phyloP scores from a whole-genome alignment of 192 early-diverging fungal genomes.

The Fimicolochytrium jonesii region DNA sequence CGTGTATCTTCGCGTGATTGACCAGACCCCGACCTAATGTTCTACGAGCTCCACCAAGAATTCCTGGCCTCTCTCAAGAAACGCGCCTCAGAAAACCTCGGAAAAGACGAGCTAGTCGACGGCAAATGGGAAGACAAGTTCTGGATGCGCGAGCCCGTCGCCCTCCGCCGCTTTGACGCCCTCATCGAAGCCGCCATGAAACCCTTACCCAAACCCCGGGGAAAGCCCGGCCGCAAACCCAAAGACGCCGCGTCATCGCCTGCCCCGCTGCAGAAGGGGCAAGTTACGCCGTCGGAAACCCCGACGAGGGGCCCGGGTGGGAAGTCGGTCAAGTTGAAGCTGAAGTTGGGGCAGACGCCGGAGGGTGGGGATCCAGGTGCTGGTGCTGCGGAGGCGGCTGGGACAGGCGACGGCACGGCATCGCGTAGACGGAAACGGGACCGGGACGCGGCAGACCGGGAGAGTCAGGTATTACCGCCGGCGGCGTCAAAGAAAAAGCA shows the following conservation, averaged over 20 bases:
- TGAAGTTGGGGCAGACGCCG: constrained; percentile 11
- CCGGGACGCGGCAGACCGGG: no score
- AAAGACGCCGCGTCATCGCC: constrained; percentile 6
- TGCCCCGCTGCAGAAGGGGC: no score
- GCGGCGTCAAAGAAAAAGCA: no score
- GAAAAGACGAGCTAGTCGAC: constrained; percentile 28
- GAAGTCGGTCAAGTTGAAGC: constrained; percentile 24
- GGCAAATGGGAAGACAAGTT: constrained; percentile 43
- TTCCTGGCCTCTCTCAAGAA: constrained; percentile 33
- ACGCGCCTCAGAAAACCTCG: constrained; percentile 9
- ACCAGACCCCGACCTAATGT: constrained; percentile 37
- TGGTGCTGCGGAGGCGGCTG: no score
- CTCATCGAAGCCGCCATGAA: constrained; percentile 38
- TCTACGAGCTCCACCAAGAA: constrained; percentile 41
- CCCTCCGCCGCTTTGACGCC: constrained; percentile 41
- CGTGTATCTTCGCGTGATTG: no score
- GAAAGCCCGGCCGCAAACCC: constrained; percentile 17
- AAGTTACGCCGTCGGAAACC: no score
- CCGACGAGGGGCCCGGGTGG: no score
- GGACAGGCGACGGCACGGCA: no score
- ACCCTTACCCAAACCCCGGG: constrained; percentile 10
- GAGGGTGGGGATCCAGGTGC: no score
- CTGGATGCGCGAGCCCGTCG: constrained; percentile 50
- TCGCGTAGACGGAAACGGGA: no score
- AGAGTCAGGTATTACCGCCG: no score